Evolutionary conservation across 495 filamentous ascomycete genomes (phyloP).

Genomic region (Penicillium simplicissimum): DNA sequence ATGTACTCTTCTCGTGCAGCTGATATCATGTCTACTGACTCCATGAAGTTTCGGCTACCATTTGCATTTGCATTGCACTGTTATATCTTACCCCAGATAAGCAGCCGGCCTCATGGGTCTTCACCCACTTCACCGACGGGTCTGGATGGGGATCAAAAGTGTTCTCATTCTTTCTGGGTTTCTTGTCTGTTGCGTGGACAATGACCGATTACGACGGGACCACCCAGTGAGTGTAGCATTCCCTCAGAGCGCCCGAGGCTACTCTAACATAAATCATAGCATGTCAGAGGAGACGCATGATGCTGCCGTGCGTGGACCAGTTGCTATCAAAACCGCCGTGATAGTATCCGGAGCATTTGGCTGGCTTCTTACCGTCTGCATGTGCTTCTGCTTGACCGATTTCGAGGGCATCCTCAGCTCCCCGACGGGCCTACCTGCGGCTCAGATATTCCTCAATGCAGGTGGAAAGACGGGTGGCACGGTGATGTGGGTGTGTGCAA

Average conservation of each 20-base stretch:
- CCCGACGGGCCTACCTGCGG: constrained; percentile 66
- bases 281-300: constrained; percentile 77
- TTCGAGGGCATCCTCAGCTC: constrained; percentile 60
- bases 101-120: constrained; percentile 64
- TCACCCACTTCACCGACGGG: constrained; percentile 65
- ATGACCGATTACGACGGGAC: constrained; percentile 80
- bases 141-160: constrained; percentile 65
- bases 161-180: constrained; percentile 68
- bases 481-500: constrained; percentile 68
- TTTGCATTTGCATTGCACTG: constrained; percentile 63
- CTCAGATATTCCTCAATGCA: constrained; percentile 71
- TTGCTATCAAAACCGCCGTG: constrained; percentile 65
- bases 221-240: constrained; percentile 54
- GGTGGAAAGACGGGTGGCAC: constrained; percentile 61
- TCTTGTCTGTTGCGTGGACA: constrained; percentile 72
- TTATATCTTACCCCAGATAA: constrained; percentile 64
- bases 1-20: constrained; percentile 12
- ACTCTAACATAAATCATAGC: constrained; percentile 27
- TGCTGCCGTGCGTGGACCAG: constrained; percentile 64
- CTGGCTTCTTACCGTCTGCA: constrained; percentile 64
- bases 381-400: constrained; percentile 70
- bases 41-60: constrained; percentile 50
- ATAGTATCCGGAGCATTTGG: constrained; percentile 65
- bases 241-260: background rate
- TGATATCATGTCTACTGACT: background rate